Conservation (phyloP, 495 filamentous ascomycete species). For the Trichoderma gamsii region DNA sequence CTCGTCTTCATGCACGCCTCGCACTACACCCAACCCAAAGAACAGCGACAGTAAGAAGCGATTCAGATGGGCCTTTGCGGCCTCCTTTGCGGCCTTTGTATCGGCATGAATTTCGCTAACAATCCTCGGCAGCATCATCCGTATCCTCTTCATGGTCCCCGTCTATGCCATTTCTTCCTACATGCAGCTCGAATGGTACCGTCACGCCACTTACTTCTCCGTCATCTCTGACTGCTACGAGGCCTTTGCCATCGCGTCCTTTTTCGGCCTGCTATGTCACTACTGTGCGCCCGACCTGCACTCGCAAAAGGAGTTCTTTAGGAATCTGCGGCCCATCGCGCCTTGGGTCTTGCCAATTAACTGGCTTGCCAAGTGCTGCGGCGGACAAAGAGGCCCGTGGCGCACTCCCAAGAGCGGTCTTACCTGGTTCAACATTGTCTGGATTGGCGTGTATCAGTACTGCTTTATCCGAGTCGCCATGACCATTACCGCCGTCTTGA, state of each 20-base stretch:
- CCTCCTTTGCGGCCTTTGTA: not conserved
- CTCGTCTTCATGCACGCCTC: slow-evolving; percentile 72
- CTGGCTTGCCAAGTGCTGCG: slow-evolving; percentile 63
- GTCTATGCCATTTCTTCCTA: slow-evolving; percentile 75
- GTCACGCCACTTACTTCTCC: slow-evolving; percentile 74
- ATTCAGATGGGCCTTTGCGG: not conserved
- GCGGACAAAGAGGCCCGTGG: slow-evolving; percentile 59
- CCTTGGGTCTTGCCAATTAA: slow-evolving; percentile 71
- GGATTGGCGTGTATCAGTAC: slow-evolving; percentile 84
- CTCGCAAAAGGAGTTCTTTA: slow-evolving; percentile 83
- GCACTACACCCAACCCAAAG: slow-evolving; percentile 74
- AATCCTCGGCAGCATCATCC: slow-evolving; percentile 56
- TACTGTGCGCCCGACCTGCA: slow-evolving; percentile 77
- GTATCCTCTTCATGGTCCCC: slow-evolving; percentile 87
- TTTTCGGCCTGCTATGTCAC: slow-evolving; percentile 83
- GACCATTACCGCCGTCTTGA: slow-evolving; percentile 71
- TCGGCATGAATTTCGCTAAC: slow-evolving; percentile 18
- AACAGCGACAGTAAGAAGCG: slow-evolving; percentile 65
- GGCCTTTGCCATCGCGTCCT: slow-evolving; percentile 83
- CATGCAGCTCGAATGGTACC: slow-evolving; percentile 71
- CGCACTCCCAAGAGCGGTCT: slow-evolving; percentile 73
- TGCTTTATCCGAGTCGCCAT: slow-evolving; percentile 81
- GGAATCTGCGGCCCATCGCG: slow-evolving; percentile 54
- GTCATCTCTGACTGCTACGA: slow-evolving; percentile 84
- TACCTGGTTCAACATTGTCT: slow-evolving; percentile 93